Percentiles rank a stretch among this genome's conserved stretches.
phyloP scores from a whole-genome alignment of 2,329 filamentous ascomycete genomes.

The Ceratocystis variospora region DNA sequence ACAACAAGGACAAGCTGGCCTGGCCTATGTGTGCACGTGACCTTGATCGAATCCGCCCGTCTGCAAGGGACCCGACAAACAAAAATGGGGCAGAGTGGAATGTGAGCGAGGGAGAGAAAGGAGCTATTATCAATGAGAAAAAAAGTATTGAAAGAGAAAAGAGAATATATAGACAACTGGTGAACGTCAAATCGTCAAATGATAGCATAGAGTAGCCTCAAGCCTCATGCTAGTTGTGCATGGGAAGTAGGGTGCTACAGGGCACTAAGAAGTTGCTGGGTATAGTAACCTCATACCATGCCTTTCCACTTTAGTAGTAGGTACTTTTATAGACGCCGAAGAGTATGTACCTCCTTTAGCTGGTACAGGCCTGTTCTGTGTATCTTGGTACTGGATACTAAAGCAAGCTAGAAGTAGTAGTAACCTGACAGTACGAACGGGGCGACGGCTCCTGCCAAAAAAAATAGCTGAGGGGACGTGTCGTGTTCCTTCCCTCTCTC shows the following conservation, averaged over 20 bases:
- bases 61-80: background rate
- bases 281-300: background rate
- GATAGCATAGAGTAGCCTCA: background rate
- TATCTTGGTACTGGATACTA: background rate
- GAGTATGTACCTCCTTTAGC: background rate
- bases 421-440: background rate
- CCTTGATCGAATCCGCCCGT: background rate
- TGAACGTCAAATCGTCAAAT: no score
- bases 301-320: no score
- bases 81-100: background rate
- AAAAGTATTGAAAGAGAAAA: background rate
- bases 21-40: background rate
- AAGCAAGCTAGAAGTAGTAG: background rate
- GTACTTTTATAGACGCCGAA: background rate
- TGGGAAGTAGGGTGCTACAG: no score
- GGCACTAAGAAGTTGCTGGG: background rate
- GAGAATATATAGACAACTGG: background rate
- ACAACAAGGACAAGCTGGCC: background rate
- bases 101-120: background rate
- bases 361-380: background rate
- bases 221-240: background rate
- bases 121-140: background rate
- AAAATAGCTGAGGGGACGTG: constrained; percentile 3
- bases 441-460: constrained; percentile 2
- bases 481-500: constrained; percentile 10